These are phyloP conservation scores for Diaporthe citriasiana DNA, from an alignment of 2,329 filamentous ascomycete species.

Conservation along the genomic window DNA sequence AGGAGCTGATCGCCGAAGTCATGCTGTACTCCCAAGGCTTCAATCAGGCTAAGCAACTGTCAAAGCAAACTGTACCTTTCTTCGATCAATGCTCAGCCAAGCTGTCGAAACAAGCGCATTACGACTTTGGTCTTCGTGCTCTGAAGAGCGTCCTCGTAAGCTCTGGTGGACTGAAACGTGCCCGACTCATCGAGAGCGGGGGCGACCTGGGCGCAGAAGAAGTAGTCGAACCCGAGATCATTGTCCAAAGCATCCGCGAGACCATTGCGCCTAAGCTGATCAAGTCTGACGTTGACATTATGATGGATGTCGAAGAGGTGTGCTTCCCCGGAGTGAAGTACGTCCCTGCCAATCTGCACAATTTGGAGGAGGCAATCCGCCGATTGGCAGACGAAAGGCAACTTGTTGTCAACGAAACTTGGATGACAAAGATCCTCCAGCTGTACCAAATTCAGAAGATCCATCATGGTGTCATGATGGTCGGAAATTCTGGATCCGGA, in stretches of 20 bases:
- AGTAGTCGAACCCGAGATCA: conserved; percentile 93
- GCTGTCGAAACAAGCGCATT: conserved; percentile 97
- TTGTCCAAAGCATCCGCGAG: conserved; percentile 97
- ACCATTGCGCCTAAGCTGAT: conserved; percentile 99
- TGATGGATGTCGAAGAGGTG: conserved; percentile 84
- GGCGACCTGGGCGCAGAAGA: conserved; percentile 75
- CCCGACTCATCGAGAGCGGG: conserved; percentile 74
- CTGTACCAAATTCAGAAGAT: conserved; percentile 98
- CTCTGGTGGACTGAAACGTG: conserved; percentile 94
- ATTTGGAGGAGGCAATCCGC: conserved; percentile 84
- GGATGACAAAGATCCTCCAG: conserved; percentile 98
- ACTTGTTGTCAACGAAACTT: conserved; percentile 90
- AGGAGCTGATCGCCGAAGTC: conserved; percentile 98
- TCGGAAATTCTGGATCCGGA: conserved; percentile 95
- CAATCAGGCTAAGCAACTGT: conserved; percentile 93
- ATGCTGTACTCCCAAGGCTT: conserved; percentile 99
- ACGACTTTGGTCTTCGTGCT: conserved; percentile 97
- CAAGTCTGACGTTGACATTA: conserved; percentile 88
- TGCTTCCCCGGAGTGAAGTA: conserved; percentile 96
- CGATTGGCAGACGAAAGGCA: conserved; percentile 87
- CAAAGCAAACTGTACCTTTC: conserved; percentile 97
- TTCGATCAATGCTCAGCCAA: conserved; percentile 89
- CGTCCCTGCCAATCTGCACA: conserved; percentile 86
- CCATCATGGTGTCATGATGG: conserved; percentile 99
- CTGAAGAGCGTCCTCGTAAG: conserved; percentile 98